Conservation (phyloP, 768 basidiomycete genomes). For the Trametes cubensis region DNA sequence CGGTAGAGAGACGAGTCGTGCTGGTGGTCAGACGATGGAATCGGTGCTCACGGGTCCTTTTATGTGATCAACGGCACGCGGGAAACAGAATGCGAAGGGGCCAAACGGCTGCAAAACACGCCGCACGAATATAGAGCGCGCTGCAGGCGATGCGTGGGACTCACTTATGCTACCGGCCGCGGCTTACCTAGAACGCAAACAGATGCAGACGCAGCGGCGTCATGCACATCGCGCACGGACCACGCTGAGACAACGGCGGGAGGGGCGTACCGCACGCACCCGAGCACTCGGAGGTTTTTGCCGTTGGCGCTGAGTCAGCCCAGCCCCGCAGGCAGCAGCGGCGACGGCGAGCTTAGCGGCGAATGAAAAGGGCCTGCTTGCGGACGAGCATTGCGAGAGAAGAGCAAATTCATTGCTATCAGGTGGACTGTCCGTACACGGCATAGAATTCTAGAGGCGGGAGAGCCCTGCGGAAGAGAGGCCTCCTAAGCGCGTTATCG, state of each 20-base stretch:
- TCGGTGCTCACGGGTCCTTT: neutral
- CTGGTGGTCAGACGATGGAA: neutral
- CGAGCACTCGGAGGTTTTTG: slow-evolving; percentile 5
- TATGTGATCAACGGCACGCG: neutral
- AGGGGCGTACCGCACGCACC: slow-evolving; percentile 4
- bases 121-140: neutral
- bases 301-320: slow-evolving; percentile 17
- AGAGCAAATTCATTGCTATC: neutral
- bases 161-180: neutral
- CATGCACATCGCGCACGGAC: slow-evolving; percentile 14
- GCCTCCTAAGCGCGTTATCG: neutral
- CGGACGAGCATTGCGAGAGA: neutral
- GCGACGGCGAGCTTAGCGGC: neutral
- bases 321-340: neutral
- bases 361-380: neutral
- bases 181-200: slow-evolving; percentile 6
- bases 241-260: slow-evolving; percentile 8
- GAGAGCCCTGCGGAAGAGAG: too few species aligned
- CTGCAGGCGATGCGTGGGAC: neutral
- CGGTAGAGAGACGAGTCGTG: neutral
- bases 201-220: slow-evolving; percentile 1
- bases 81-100: neutral
- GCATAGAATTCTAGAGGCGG: too few species aligned
- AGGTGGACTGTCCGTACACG: too few species aligned
- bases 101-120: neutral